These are phyloP conservation scores for Kodamaea alishanica DNA, from an alignment of 1,139 yeast species.

Conservation along the genomic window DNA sequence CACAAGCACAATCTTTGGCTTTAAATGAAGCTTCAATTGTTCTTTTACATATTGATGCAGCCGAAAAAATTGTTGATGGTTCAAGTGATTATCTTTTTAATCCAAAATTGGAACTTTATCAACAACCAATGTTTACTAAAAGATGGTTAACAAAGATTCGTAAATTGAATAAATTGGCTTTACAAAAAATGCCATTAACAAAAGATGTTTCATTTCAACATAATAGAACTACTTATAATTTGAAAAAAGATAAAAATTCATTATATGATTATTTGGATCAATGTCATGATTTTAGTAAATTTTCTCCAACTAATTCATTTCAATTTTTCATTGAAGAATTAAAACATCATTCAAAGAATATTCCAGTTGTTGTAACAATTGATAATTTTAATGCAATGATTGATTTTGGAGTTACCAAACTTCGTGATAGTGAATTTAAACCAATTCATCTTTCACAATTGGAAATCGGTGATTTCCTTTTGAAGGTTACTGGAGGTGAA, in stretches of 20 bases:
- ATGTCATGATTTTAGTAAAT: constrained; percentile 40
- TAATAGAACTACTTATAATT: constrained; percentile 34
- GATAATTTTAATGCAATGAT: constrained; percentile 73
- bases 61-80: constrained; percentile 65
- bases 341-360: constrained; percentile 36
- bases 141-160: constrained; percentile 56
- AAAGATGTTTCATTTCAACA: constrained; percentile 36
- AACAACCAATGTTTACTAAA: constrained; percentile 78
- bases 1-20: constrained; percentile 65
- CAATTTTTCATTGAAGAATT: constrained; percentile 54
- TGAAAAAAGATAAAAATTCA: constrained; percentile 42
- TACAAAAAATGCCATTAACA: constrained; percentile 49
- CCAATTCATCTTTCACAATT: constrained; percentile 61
- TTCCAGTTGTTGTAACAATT: constrained; percentile 66
- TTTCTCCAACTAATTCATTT: constrained; percentile 39
- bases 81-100: constrained; percentile 64
- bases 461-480: constrained; percentile 61
- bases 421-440: constrained; percentile 56
- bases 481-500: constrained; percentile 57
- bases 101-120: constrained; percentile 46
- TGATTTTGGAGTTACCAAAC: constrained; percentile 53
- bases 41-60: constrained; percentile 63
- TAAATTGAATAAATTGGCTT: constrained; percentile 51
- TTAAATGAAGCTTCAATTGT: constrained; percentile 47
- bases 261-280: constrained; percentile 36